Base-by-base conservation (phyloP, 768 basidiomycete genomes). In the Phlebiopsis flavidoalba region DNA sequence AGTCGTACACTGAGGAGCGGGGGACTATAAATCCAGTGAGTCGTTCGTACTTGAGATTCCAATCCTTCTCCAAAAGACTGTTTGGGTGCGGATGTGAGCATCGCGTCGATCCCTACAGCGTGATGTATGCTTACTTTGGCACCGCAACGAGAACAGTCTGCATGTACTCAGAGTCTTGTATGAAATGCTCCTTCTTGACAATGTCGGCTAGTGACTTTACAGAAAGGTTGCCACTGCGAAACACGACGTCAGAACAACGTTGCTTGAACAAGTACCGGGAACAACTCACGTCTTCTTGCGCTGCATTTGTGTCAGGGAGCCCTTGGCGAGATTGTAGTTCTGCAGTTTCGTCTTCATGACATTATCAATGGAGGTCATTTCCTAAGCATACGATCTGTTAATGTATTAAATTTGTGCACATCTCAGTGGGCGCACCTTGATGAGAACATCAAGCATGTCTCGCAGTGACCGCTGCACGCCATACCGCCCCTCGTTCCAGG, bases 401-500 rank as follows among this genome's bases (percentile, higher is more conserved):
- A 43, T 48, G 48, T 49, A 47, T 43, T 53, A n/a, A 26, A 4
- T 24, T 31, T 40, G 37, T 22, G 15, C 22, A 43, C 3, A 43
- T 31, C 26, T 31, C 26, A 17, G 8, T 43, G 51, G 5, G 67
- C 77, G 63, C 72, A 92, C 95, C 84, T 92, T 95, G 76, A 82
- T 86, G 68, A 99, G 77, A 49, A 82, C 79, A 65, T 98, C 95
- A 17, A 93, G 82, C 63, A 96, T 83, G 58, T 98, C 97, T 52
- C 81, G 79, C 43, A 98, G 79, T 62, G 89, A 83, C 66, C 86
- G 84, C 70, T 95, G 90, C 22, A 86, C 79, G 52, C 90, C 89
- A 75, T 95, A 99, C 64, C 96, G 84, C 21, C 92, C 87, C 68
- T 89, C 87, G 69, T 98, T 95, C 97, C 97, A 99, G 66, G 80